phyloP scores from a whole-genome alignment of 257 asterid genomes.

The Gentiana straminea region DNA sequence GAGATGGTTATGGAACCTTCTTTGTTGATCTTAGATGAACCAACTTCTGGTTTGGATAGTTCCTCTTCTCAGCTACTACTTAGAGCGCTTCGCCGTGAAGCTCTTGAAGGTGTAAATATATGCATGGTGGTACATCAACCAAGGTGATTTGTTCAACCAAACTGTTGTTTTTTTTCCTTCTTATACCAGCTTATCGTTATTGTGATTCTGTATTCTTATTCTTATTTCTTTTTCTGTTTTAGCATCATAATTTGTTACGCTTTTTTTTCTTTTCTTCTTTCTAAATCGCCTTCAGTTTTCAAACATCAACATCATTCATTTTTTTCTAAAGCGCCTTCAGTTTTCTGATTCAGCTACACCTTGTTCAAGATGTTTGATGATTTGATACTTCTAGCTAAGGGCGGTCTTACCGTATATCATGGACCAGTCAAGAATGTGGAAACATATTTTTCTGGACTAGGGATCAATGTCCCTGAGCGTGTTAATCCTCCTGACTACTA shows the following conservation, averaged over 20 bases:
- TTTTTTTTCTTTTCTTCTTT: no score
- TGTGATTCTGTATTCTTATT: not conserved
- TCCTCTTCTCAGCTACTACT: conserved; percentile 85
- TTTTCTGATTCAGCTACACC: conserved; percentile 65
- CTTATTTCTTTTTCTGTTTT: not conserved
- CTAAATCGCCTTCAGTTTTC: not conserved
- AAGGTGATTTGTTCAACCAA: conserved; percentile 33
- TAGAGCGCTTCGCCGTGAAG: conserved; percentile 97
- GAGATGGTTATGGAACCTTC: conserved; percentile 99
- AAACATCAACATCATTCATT: not conserved
- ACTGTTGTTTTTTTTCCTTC: conserved; percentile 1
- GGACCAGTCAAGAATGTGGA: conserved; percentile 97
- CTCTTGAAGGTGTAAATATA: conserved; percentile 96
- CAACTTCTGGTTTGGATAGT: conserved; percentile 98
- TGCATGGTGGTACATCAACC: conserved; percentile 99
- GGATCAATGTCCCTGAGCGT: conserved; percentile 83
- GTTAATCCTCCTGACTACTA: conserved; percentile 95
- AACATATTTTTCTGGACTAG: conserved; percentile 79
- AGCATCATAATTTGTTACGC: no score
- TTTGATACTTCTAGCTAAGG: conserved; percentile 92
- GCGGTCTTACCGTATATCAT: conserved; percentile 90
- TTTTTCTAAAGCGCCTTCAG: conserved; percentile 3
- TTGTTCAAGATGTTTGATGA: conserved; percentile 97
- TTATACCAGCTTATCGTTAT: not conserved
- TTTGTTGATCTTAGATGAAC: conserved; percentile 88